Evolutionary conservation across 2,329 filamentous ascomycete species (phyloP).

Genomic region (Xylariaceae sp.): DNA sequence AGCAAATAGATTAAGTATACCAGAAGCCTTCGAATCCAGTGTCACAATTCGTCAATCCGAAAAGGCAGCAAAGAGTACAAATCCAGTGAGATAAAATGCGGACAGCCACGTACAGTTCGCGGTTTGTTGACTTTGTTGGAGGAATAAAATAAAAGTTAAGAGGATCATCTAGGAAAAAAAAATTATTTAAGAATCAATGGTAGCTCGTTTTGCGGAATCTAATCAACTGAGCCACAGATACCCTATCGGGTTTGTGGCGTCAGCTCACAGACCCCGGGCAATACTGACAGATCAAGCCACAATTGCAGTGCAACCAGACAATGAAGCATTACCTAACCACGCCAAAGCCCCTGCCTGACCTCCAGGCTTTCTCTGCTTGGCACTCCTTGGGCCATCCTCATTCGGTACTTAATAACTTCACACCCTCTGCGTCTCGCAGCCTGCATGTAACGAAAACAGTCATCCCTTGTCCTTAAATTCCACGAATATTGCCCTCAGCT

Average conservation of each 20-base stretch:
- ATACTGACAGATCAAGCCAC: not conserved
- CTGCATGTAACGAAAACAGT: conserved; percentile 13
- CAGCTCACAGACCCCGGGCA: not conserved
- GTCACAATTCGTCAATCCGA: not conserved
- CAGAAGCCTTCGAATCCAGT: no score
- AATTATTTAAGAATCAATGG: conserved; percentile 21
- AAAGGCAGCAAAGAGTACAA: not conserved
- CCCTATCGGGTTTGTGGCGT: not conserved
- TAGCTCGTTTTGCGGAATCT: conserved; percentile 4
- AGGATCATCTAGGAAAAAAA: conserved; percentile 15
- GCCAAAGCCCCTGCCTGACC: no score
- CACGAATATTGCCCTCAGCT: not conserved
- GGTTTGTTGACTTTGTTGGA: conserved; percentile 6
- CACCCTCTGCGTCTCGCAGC: conserved; percentile 12
- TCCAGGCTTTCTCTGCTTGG: no score
- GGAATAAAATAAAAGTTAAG: conserved; percentile 5
- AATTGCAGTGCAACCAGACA: no score
- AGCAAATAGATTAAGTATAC: no score
- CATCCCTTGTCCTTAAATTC: conserved; percentile 15
- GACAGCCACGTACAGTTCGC: not conserved
- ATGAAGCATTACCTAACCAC: no score
- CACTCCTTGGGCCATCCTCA: no score
- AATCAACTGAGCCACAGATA: conserved; percentile 21
- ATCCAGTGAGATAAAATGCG: not conserved
- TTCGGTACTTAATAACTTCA: conserved; percentile 11